Conservation (phyloP, 768 basidiomycete species). For the Lyophyllum decastes region DNA sequence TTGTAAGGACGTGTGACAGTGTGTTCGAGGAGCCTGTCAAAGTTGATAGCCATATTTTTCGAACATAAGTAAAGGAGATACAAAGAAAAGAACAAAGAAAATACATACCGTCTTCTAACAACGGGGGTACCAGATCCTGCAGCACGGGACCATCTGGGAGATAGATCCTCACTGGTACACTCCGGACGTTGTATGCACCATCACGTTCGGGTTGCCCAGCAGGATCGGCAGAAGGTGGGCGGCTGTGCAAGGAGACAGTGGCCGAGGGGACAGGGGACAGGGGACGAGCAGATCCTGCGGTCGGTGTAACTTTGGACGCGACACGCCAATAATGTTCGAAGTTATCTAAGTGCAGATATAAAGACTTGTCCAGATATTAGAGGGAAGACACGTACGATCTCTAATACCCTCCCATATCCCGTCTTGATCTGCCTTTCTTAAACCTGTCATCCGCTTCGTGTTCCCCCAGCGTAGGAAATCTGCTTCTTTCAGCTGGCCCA, state of each 20-base stretch:
- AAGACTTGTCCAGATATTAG: not conserved
- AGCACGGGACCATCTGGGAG: conserved; percentile 88
- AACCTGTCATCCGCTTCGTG: conserved; percentile 88
- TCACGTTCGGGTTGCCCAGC: conserved; percentile 63
- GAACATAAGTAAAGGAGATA: not conserved
- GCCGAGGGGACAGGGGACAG: conserved; percentile 57
- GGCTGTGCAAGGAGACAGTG: conserved; percentile 60
- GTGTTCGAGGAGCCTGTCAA: conserved; percentile 69
- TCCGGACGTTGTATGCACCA: conserved; percentile 84
- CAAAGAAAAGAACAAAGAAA: not conserved
- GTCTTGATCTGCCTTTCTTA: conserved; percentile 91
- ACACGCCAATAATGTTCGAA: conserved; percentile 96
- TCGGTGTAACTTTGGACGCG: conserved; percentile 89
- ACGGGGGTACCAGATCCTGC: conserved; percentile 86
- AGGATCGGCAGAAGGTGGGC: conserved; percentile 68
- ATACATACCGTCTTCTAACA: conserved; percentile 72
- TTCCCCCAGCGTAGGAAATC: conserved; percentile 98
- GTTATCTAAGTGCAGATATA: conserved; percentile 64
- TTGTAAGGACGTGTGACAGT: conserved; percentile 64
- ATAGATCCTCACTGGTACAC: conserved; percentile 87
- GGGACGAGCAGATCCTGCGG: conserved; percentile 63
- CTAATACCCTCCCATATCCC: conserved; percentile 96
- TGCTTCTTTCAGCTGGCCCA: conserved; percentile 95
- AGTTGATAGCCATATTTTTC: conserved; percentile 1
- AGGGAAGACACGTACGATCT: conserved; percentile 67